Percentiles rank a stretch among this genome's conserved stretches.
Conservation (phyloP, 768 basidiomycete species). For the Lactarius quietus region DNA sequence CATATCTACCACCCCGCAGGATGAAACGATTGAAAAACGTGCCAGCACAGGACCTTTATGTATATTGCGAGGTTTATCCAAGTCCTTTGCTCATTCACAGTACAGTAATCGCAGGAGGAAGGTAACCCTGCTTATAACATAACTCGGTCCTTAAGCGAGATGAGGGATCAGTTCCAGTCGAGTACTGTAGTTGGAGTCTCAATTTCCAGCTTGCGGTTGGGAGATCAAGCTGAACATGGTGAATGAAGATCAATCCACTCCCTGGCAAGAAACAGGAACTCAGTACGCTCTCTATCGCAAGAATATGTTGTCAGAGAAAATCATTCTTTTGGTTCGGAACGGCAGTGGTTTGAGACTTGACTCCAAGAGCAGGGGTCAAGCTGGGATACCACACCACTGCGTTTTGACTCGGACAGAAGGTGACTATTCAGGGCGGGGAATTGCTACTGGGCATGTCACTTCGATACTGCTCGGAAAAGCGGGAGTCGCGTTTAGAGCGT, state of each 20-base stretch:
- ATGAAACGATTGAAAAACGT: not conserved
- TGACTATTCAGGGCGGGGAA: not conserved
- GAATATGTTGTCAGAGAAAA: not conserved
- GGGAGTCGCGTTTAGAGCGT: not conserved
- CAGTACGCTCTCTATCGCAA: not conserved
- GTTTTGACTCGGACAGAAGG: not conserved
- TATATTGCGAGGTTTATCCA: too few relatives aligned
- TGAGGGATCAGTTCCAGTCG: not conserved
- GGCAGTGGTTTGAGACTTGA: not conserved
- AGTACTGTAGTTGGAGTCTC: not conserved
- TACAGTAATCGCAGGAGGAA: too few relatives aligned
- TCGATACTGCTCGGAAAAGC: not conserved
- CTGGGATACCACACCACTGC: not conserved
- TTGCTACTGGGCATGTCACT: not conserved
- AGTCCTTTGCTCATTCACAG: not conserved
- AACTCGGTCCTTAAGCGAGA: too few relatives aligned
- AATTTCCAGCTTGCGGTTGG: not conserved
- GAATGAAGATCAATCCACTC: not conserved
- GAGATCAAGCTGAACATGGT: not conserved
- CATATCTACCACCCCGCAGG: not conserved
- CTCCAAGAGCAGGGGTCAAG: not conserved
- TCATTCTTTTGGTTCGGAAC: not conserved
- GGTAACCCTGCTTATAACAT: not conserved
- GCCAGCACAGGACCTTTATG: not conserved
- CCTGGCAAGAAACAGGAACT: not conserved